phyloP scores from a whole-genome alignment of 2,329 filamentous ascomycete genomes.

The Aureobasidium musti region DNA sequence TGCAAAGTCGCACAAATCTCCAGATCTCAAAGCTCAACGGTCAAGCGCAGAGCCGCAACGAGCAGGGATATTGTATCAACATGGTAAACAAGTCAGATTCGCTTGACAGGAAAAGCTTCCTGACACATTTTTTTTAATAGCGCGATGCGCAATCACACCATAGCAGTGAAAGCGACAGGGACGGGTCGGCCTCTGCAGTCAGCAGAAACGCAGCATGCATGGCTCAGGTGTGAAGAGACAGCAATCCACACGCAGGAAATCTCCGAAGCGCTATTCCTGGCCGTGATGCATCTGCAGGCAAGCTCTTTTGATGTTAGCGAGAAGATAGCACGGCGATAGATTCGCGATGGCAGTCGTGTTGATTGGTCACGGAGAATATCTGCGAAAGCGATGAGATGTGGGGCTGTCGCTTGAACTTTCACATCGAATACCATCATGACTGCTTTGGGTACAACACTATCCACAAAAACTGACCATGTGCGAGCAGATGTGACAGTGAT shows the following conservation, averaged over 20 bases:
- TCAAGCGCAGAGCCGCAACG: constrained; percentile 5
- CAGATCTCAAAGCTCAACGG: constrained; percentile 5
- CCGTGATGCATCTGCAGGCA: neutral
- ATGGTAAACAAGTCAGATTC: neutral
- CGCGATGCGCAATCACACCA: neutral
- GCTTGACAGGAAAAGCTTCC: neutral
- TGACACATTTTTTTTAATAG: constrained; percentile 2
- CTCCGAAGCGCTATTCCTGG: constrained; percentile 13
- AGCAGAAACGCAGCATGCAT: neutral
- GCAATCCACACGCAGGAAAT: neutral
- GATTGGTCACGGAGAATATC: constrained; percentile 26
- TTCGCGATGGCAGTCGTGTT: neutral
- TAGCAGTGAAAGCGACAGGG: neutral
- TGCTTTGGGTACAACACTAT: neutral
- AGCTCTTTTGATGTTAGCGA: too few relatives aligned
- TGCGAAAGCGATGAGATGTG: constrained; percentile 4
- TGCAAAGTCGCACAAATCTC: neutral
- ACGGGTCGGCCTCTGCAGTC: neutral
- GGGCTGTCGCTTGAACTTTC: constrained; percentile 17
- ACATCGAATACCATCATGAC: neutral
- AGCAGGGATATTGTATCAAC: neutral
- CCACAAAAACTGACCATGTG: too few relatives aligned
- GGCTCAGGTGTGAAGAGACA: neutral
- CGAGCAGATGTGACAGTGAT: neutral
- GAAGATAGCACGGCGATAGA: too few relatives aligned